These are phyloP conservation scores for Chaetomiaceae sp. DNA, from an alignment of 2,329 filamentous ascomycete genomes.

Conservation along the genomic window DNA sequence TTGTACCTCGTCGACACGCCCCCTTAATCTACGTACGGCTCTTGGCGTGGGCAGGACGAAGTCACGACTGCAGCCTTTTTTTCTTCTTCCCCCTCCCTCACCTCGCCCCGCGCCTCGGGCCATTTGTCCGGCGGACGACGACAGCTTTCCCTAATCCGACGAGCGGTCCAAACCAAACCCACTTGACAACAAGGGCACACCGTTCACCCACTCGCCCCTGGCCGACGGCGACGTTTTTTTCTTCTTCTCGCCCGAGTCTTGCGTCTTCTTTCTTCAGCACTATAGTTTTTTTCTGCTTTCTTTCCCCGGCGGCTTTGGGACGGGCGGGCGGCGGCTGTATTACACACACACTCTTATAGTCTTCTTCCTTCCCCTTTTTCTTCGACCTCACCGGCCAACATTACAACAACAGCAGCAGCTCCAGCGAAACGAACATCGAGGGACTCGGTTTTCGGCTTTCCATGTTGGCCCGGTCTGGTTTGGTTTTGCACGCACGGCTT, in stretches of 20 bases:
- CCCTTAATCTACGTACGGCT: slow-evolving; percentile 40
- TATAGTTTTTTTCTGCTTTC: slow-evolving; percentile 15
- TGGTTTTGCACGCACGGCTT: too few species aligned
- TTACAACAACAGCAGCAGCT: background rate
- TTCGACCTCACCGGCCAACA: background rate
- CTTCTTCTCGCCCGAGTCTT: background rate
- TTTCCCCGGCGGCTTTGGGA: slow-evolving; percentile 13
- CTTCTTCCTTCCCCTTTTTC: slow-evolving; percentile 12
- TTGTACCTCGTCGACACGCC: slow-evolving; percentile 30
- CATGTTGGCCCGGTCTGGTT: background rate
- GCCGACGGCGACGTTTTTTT: slow-evolving; percentile 1
- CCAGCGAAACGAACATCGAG: background rate
- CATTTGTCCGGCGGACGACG: background rate
- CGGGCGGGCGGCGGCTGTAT: slow-evolving; percentile 21
- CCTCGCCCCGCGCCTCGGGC: background rate
- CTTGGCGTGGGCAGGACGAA: slow-evolving; percentile 44
- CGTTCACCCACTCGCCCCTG: background rate
- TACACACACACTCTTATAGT: slow-evolving; percentile 30
- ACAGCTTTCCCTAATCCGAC: background rate
- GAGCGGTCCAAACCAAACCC: background rate
- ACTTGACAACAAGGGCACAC: background rate
- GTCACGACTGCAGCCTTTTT: slow-evolving; percentile 40
- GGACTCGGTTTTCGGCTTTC: background rate
- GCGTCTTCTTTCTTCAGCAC: slow-evolving; percentile 13
- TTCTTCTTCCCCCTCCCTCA: slow-evolving; percentile 4